A percentile compares a stretch with the other conserved stretches of the same genome.
These are phyloP conservation scores for Leavenworthia alabamica DNA, from an alignment of 345 rosid species.

Conservation along the genomic window DNA sequence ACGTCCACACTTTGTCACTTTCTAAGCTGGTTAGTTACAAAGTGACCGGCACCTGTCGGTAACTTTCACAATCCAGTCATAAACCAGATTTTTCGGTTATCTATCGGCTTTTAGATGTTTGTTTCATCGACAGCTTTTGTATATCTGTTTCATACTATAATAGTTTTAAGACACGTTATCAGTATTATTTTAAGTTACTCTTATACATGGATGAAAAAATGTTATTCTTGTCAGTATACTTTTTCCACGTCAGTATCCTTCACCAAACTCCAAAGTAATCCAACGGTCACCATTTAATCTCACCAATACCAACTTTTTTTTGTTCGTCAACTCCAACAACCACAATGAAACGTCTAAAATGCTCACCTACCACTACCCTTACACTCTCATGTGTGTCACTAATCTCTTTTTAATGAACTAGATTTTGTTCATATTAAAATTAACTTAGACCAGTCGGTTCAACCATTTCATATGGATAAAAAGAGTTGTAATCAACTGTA, in stretches of 20 bases:
- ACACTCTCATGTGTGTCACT: neutral
- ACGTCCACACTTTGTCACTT: neutral
- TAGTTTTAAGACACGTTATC: neutral
- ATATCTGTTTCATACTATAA: too few species aligned
- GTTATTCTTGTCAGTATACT: neutral
- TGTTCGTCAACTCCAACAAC: neutral
- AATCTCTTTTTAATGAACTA: constrained; percentile 7
- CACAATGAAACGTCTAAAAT: neutral
- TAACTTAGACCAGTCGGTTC: too few species aligned
- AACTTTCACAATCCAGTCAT: neutral
- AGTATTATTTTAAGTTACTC: too few species aligned
- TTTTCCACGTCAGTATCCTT: neutral
- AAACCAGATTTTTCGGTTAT: too few species aligned
- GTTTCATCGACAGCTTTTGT: too few species aligned
- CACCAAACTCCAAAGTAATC: constrained; percentile 13
- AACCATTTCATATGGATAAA: neutral
- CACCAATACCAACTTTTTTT: neutral
- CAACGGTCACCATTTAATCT: constrained; percentile 1
- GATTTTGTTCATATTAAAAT: too few species aligned
- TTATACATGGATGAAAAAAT: neutral
- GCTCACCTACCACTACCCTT: constrained; percentile 1
- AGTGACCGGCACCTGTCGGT: neutral
- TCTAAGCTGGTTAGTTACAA: neutral
- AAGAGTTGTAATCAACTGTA: neutral
- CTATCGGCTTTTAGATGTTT: too few species aligned